Evolutionary conservation across 83 land plant species (phyloP).

Genomic region (Picea engelmannii): DNA sequence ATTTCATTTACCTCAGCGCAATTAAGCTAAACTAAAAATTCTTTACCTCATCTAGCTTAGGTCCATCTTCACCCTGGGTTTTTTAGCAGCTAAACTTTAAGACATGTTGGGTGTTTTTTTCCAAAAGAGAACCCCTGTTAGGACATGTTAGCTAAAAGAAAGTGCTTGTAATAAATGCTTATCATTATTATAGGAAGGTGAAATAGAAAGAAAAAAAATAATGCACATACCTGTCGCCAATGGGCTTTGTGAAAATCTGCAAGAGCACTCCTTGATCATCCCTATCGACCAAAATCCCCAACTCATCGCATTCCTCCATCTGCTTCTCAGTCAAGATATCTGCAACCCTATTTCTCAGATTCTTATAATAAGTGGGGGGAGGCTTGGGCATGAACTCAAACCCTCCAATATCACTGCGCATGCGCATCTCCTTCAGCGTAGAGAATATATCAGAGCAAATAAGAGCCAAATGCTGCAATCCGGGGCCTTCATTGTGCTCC

Average conservation of each 20-base stretch:
- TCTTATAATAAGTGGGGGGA: slow-evolving; percentile 86
- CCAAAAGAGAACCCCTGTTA: no score
- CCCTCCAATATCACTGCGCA: slow-evolving; percentile 69
- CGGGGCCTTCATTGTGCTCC: slow-evolving; percentile 96
- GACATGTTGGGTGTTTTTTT: no score
- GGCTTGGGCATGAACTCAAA: slow-evolving; percentile 98
- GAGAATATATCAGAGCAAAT: slow-evolving; percentile 67
- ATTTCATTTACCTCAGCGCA: no score
- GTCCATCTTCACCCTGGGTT: no score
- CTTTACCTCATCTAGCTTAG: no score
- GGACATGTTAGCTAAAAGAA: no score
- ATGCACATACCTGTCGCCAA: slow-evolving; percentile 85
- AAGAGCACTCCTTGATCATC: slow-evolving; percentile 96
- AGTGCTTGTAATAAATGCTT: no score
- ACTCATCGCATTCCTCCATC: slow-evolving; percentile 85
- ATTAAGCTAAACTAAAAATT: no score
- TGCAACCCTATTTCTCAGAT: slow-evolving; percentile 64
- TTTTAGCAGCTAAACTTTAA: no score
- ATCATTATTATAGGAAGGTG: no score
- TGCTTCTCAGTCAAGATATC: slow-evolving; percentile 82
- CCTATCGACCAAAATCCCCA: slow-evolving; percentile 93
- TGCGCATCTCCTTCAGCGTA: slow-evolving; percentile 84
- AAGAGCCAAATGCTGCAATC: slow-evolving; percentile 95
- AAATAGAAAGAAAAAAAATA: no score
- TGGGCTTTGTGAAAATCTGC: slow-evolving; percentile 98